These are phyloP conservation scores for Aspergillus amoenus DNA, from an alignment of 2,329 filamentous ascomycete species.

Conservation along the genomic window DNA sequence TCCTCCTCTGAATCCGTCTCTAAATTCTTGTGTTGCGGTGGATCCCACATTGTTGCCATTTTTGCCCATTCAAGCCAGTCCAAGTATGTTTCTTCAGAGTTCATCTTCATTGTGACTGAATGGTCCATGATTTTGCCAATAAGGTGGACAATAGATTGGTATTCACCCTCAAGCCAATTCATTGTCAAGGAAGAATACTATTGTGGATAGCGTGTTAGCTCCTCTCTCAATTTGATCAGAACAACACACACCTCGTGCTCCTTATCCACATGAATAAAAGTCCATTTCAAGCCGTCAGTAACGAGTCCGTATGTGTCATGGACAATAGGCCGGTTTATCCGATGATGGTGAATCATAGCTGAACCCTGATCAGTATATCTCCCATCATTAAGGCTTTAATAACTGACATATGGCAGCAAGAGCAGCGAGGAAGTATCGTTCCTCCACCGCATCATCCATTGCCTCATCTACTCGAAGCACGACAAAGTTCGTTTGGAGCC, in stretches of 20 bases:
- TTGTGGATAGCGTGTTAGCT: no score
- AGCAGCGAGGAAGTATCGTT: not conserved
- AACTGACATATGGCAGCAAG: constrained; percentile 1
- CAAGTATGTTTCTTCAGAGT: no score
- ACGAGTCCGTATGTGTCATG: not conserved
- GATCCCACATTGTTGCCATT: no score
- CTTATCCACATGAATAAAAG: not conserved
- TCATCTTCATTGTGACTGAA: no score
- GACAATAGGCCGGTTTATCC: not conserved
- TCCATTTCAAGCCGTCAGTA: not conserved
- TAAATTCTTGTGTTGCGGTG: no score
- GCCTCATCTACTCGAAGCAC: not conserved
- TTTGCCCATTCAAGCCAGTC: no score
- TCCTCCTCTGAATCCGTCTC: no score
- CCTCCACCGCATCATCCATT: not conserved
- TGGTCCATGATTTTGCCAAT: no score
- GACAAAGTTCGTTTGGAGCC: not conserved
- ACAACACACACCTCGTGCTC: not conserved
- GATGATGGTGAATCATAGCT: not conserved
- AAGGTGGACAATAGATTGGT: no score
- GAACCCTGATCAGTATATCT: not conserved
- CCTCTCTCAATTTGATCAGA: no score
- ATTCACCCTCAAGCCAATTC: not conserved
- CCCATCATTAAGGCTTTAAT: no score
- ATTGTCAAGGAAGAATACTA: not conserved